Base-by-base conservation (phyloP, 768 basidiomycete species). In the Rhizopogon vinicolor region DNA sequence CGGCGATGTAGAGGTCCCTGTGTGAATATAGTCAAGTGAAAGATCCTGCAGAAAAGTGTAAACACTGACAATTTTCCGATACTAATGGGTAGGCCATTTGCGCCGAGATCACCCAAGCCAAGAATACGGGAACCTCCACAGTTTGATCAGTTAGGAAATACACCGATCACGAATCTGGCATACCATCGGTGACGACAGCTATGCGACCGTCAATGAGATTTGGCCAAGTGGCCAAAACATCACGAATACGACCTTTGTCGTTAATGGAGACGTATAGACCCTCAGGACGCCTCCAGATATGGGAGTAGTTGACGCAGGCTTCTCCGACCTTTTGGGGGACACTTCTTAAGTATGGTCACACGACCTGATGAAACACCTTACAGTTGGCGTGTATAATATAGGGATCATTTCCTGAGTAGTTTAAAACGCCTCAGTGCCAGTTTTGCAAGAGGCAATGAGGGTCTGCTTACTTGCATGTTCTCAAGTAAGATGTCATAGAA, bases 131-230 rank as follows among this genome's bases (percentile, higher is more conserved):
- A 86, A 51, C 82, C 87, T 76, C 45, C 5, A 18, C 28, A 41
- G 22, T 60, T 42, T 40, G 49, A 39, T 29, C 46, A 42, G 42
- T 45, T 19, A 31, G 12, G 68, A 59, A 44, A 16, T 25, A 25
- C 46, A n/a, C 6, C 5, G n/a, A n/a, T 19, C 28, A 12, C 5
- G 7, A 10, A 25, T 7, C 12, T 39, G 44, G 54, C 55, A 41
- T 60, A 71, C 89, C 89, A 64, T 91, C 89, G 6, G 89, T 91
- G 53, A 91, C 87, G 56, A 91, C 89, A 41, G 84, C 78, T 62
- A 91, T 89, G 41, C 85, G 79, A 3, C 81, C 66, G 10, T 73
- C 70, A 50, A 71, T 60, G 40, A 66, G 68, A 41, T 71, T 67
- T 22, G 80, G 76, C 80, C 83, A 86, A 28, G 75, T 70, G 8